Conservation (phyloP, 2,329 filamentous ascomycete genomes). For the Nannizziopsis arthrosporioides region DNA sequence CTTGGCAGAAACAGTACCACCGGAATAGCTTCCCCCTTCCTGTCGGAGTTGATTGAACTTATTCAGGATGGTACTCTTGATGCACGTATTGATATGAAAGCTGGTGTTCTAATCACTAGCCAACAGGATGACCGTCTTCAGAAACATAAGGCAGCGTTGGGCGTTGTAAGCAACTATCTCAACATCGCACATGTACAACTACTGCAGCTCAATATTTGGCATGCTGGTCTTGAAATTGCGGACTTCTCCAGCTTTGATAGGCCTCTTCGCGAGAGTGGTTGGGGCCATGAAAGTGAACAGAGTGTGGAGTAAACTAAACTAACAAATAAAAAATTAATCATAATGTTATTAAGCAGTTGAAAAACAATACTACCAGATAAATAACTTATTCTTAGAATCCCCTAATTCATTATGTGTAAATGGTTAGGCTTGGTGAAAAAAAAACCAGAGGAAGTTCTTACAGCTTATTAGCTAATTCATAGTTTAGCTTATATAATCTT, state of each 20-base stretch:
- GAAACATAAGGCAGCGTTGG: conserved; percentile 59
- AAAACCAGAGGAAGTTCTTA: too few relatives aligned
- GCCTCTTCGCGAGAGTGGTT: too few relatives aligned
- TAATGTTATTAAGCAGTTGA: too few relatives aligned
- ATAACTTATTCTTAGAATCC: too few relatives aligned
- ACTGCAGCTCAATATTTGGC: conserved; percentile 61
- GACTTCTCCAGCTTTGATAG: conserved; percentile 7
- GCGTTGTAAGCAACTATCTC: conserved; percentile 59
- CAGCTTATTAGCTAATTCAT: too few relatives aligned
- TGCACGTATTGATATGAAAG: conserved; percentile 74
- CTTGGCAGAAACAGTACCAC: conserved; percentile 44
- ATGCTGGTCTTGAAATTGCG: conserved; percentile 62
- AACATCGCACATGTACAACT: conserved; percentile 64
- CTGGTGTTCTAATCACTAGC: conserved; percentile 64
- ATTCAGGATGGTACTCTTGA: conserved; percentile 61
- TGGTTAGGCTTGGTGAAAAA: too few relatives aligned
- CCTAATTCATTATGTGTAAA: too few relatives aligned
- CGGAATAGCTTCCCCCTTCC: conserved; percentile 24
- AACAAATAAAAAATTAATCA: too few relatives aligned
- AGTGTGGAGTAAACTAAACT: too few relatives aligned
- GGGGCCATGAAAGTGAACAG: too few relatives aligned
- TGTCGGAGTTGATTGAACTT: conserved; percentile 60
- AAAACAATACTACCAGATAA: too few relatives aligned
- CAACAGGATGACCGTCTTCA: conserved; percentile 53
- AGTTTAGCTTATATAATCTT: too few relatives aligned